A percentile compares a stretch with the other conserved stretches of the same genome.
These are phyloP conservation scores for Trifolium repens DNA, from an alignment of 306 rosid genomes.

Conservation along the genomic window DNA sequence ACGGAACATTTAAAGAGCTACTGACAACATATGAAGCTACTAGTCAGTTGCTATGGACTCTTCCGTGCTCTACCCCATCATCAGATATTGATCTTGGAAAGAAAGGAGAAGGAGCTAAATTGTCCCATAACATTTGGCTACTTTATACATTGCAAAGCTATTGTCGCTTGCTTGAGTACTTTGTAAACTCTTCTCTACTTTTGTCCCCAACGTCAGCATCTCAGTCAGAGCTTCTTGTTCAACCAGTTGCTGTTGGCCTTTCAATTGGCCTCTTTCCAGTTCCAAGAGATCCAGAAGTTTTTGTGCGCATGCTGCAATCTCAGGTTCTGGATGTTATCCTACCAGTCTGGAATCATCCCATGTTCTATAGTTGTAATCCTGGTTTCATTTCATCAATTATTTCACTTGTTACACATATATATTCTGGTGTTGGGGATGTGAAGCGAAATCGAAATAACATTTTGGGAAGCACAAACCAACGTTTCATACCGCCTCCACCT, in stretches of 20 bases:
- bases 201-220: slow-evolving; percentile 84
- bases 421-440: slow-evolving; percentile 96
- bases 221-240: slow-evolving; percentile 92
- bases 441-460: slow-evolving; percentile 77
- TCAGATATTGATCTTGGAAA: slow-evolving; percentile 64
- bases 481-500: slow-evolving; percentile 84
- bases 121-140: slow-evolving; percentile 81
- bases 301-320: slow-evolving; percentile 96
- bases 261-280: slow-evolving; percentile 97
- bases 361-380: slow-evolving; percentile 77
- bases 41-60: slow-evolving; percentile 92
- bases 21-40: slow-evolving; percentile 97
- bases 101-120: slow-evolving; percentile 70
- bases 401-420: slow-evolving; percentile 87
- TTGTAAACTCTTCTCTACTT: slow-evolving; percentile 89
- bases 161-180: slow-evolving; percentile 86
- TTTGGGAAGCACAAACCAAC: slow-evolving; percentile 71
- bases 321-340: slow-evolving; percentile 92
- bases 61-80: slow-evolving; percentile 63
- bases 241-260: slow-evolving; percentile 92
- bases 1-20: slow-evolving; percentile 90
- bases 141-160: slow-evolving; percentile 90
- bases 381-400: slow-evolving; percentile 84
- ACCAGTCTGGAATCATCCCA: slow-evolving; percentile 91
- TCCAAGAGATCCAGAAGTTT: slow-evolving; percentile 95